Conservation (phyloP, 768 basidiomycete genomes). For the Boletus tomentosulus region DNA sequence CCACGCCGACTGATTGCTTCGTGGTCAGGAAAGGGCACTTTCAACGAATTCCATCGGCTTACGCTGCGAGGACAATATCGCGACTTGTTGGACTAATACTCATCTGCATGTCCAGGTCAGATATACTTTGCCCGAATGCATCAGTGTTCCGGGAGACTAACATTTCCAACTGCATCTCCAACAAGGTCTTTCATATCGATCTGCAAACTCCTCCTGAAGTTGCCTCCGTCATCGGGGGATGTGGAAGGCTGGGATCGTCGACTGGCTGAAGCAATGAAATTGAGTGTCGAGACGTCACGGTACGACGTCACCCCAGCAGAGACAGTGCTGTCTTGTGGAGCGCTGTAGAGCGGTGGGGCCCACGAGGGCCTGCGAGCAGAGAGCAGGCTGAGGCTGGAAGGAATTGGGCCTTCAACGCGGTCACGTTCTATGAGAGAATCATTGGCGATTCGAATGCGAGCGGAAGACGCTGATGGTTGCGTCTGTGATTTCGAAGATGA, state of each 20-base stretch:
- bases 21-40: not conserved
- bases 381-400: slow-evolving; percentile 29
- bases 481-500: slow-evolving; percentile 24
- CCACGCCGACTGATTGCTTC: slow-evolving; percentile 62
- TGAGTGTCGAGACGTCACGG: slow-evolving; percentile 27
- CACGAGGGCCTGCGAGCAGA: slow-evolving; percentile 33
- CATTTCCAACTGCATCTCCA: slow-evolving; percentile 81
- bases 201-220: slow-evolving; percentile 55
- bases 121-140: not conserved
- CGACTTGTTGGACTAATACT: slow-evolving; percentile 85
- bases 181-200: slow-evolving; percentile 79
- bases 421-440: no score
- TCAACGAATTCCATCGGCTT: slow-evolving; percentile 23
- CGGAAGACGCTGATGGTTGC: slow-evolving; percentile 4
- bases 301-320: slow-evolving; percentile 24
- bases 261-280: no score
- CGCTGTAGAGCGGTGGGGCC: slow-evolving; percentile 29
- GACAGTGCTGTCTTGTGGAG: slow-evolving; percentile 20
- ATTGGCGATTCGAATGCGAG: no score
- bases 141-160: slow-evolving; percentile 33
- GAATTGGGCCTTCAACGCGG: slow-evolving; percentile 13
- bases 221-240: slow-evolving; percentile 50
- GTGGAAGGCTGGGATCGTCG: no score
- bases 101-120: slow-evolving; percentile 51
- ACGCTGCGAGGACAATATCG: slow-evolving; percentile 90